Evolutionary conservation across 345 rosid species (phyloP).

Genomic region (Leavenworthia alabamica): DNA sequence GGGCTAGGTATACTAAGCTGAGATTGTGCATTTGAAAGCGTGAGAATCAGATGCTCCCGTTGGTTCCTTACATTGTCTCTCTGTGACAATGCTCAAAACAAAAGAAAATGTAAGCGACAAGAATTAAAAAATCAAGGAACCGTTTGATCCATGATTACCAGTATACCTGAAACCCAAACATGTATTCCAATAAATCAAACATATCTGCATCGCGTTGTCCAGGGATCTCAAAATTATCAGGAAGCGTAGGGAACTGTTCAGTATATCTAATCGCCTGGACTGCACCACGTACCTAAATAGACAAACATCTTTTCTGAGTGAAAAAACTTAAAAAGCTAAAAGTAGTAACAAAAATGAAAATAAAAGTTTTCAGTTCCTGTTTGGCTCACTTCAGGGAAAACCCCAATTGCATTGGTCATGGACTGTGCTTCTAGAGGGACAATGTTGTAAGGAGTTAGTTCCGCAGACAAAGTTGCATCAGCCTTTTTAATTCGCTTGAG

Average conservation of each 20-base stretch:
- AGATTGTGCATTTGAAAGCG: slow-evolving; percentile 82
- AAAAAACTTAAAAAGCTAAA: slow-evolving; percentile 7
- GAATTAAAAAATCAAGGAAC: background rate
- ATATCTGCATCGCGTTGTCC: slow-evolving; percentile 81
- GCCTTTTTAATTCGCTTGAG: slow-evolving; percentile 58
- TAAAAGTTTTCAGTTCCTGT: slow-evolving; percentile 1
- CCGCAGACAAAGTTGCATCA: slow-evolving; percentile 60
- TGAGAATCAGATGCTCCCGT: slow-evolving; percentile 85
- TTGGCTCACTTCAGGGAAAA: slow-evolving; percentile 80
- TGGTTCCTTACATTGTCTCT: slow-evolving; percentile 87
- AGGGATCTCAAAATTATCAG: slow-evolving; percentile 52
- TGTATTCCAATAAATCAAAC: slow-evolving; percentile 87
- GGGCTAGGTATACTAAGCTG: slow-evolving; percentile 54
- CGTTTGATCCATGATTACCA: slow-evolving; percentile 1
- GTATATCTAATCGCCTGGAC: slow-evolving; percentile 70
- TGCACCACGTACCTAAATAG: slow-evolving; percentile 81
- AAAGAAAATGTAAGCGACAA: slow-evolving; percentile 7
- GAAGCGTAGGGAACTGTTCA: slow-evolving; percentile 78
- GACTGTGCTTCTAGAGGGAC: slow-evolving; percentile 87
- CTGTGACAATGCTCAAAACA: slow-evolving; percentile 38
- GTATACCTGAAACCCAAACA: slow-evolving; percentile 94
- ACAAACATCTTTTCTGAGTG: slow-evolving; percentile 2
- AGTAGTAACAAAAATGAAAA: background rate
- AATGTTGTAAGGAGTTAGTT: slow-evolving; percentile 80
- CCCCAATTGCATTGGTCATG: slow-evolving; percentile 75